phyloP scores from a whole-genome alignment of 371 early-diverging fungal species.

The Rhizopus arrhizus region DNA sequence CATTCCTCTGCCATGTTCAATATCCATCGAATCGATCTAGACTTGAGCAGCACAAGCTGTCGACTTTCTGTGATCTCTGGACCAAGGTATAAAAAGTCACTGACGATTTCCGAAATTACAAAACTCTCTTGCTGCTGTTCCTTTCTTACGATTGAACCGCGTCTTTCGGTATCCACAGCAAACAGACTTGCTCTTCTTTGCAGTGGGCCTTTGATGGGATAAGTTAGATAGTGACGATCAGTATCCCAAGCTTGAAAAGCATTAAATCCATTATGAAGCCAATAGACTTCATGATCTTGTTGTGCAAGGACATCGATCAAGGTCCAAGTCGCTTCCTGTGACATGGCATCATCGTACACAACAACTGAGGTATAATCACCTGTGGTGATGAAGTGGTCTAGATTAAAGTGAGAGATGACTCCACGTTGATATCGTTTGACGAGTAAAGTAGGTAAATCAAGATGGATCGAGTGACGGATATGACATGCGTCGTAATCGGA shows the following conservation, averaged over 20 bases:
- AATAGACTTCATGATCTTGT: slow-evolving; percentile 27
- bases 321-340: slow-evolving; percentile 21
- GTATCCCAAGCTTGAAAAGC: slow-evolving; percentile 41
- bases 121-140: slow-evolving; percentile 29
- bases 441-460: slow-evolving; percentile 60
- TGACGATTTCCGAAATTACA: slow-evolving; percentile 61
- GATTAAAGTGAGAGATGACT: slow-evolving; percentile 57
- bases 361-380: slow-evolving; percentile 54
- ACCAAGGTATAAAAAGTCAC: slow-evolving; percentile 62
- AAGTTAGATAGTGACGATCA: slow-evolving; percentile 46
- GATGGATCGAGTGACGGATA: slow-evolving; percentile 53
- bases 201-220: slow-evolving; percentile 25
- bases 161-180: slow-evolving; percentile 45
- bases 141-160: slow-evolving; percentile 24
- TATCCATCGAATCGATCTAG: slow-evolving; percentile 51
- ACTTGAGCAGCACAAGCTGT: slow-evolving; percentile 43
- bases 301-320: slow-evolving; percentile 12
- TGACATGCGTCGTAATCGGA: slow-evolving; percentile 37
- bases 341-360: slow-evolving; percentile 60
- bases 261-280: slow-evolving; percentile 54
- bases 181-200: slow-evolving; percentile 48
- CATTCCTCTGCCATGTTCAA: slow-evolving; percentile 71
- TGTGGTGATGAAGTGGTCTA: slow-evolving; percentile 66
- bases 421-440: slow-evolving; percentile 63
- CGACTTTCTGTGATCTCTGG: slow-evolving; percentile 55